Conservation (phyloP, 495 filamentous ascomycete genomes). For the Talaromyces liani region DNA sequence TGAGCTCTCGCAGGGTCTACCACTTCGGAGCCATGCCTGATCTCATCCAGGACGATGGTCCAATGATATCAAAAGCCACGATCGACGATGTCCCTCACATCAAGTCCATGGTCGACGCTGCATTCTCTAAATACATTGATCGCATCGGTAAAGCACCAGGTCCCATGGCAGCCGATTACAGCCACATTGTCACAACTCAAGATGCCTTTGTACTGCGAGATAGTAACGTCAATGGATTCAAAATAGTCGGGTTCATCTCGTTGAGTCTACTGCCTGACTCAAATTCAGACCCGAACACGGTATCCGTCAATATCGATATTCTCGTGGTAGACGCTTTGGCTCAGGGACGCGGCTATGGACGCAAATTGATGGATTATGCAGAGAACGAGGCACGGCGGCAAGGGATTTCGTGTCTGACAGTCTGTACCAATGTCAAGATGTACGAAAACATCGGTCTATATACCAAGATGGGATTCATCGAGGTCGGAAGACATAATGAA, state of each 20-base stretch:
- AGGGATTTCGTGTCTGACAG: constrained; percentile 10
- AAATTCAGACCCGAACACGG: not conserved
- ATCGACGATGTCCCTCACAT: constrained; percentile 18
- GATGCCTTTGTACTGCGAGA: not conserved
- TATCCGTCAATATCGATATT: constrained; percentile 22
- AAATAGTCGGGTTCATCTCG: not conserved
- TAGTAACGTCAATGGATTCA: not conserved
- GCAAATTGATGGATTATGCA: constrained; percentile 15
- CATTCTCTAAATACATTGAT: constrained; percentile 29
- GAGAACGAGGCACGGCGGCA: not conserved
- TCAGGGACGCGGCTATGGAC: constrained; percentile 27
- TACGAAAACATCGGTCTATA: constrained; percentile 28
- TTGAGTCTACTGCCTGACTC: not conserved
- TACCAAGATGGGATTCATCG: constrained; percentile 25
- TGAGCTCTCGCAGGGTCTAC: not conserved
- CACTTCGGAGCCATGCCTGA: not conserved
- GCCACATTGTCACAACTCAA: constrained; percentile 12
- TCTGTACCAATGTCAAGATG: constrained; percentile 34
- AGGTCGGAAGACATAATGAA: constrained; percentile 19
- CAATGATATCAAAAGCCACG: constrained; percentile 17
- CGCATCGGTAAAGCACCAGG: constrained; percentile 29
- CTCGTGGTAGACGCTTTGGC: constrained; percentile 22
- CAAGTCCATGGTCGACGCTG: constrained; percentile 20
- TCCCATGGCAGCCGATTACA: constrained; percentile 25
- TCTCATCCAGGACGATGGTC: constrained; percentile 1